phyloP scores from a whole-genome alignment of 140 eudicot genomes.

The Anethum foeniculum region DNA sequence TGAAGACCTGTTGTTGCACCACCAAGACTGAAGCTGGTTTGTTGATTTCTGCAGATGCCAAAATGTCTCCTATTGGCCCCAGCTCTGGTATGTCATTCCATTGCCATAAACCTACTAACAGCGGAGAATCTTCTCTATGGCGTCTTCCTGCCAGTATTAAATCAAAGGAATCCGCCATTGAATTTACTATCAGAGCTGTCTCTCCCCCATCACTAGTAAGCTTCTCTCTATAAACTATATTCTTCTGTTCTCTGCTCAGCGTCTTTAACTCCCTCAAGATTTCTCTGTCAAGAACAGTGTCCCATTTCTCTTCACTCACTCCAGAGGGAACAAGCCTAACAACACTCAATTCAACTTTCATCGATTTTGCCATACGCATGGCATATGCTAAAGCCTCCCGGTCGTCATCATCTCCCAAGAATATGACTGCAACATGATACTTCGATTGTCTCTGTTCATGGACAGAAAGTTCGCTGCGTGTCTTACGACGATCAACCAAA shows the following conservation, averaged over 20 bases:
- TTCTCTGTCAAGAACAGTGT: slow-evolving; percentile 30
- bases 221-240: slow-evolving; percentile 26
- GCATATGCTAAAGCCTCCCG: slow-evolving; percentile 35
- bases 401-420: slow-evolving; percentile 37
- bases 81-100: slow-evolving; percentile 38
- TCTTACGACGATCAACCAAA: slow-evolving; percentile 34
- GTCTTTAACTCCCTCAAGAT: slow-evolving; percentile 20
- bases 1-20: slow-evolving; percentile 32
- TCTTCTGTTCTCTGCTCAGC: not conserved
- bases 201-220: slow-evolving; percentile 34
- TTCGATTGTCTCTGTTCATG: not conserved
- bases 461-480: not conserved
- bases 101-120: slow-evolving; percentile 29
- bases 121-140: slow-evolving; percentile 21
- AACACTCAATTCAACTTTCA: slow-evolving; percentile 19
- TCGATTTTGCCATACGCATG: slow-evolving; percentile 27
- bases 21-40: slow-evolving; percentile 38
- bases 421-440: slow-evolving; percentile 20
- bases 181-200: slow-evolving; percentile 17
- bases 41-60: slow-evolving; percentile 27
- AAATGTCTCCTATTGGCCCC: slow-evolving; percentile 40
- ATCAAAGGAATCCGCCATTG: slow-evolving; percentile 31
- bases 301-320: slow-evolving; percentile 27
- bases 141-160: slow-evolving; percentile 31
- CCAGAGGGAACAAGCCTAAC: slow-evolving; percentile 22